Conservation (phyloP, 2,329 filamentous ascomycete genomes). For the Periconia digitata region DNA sequence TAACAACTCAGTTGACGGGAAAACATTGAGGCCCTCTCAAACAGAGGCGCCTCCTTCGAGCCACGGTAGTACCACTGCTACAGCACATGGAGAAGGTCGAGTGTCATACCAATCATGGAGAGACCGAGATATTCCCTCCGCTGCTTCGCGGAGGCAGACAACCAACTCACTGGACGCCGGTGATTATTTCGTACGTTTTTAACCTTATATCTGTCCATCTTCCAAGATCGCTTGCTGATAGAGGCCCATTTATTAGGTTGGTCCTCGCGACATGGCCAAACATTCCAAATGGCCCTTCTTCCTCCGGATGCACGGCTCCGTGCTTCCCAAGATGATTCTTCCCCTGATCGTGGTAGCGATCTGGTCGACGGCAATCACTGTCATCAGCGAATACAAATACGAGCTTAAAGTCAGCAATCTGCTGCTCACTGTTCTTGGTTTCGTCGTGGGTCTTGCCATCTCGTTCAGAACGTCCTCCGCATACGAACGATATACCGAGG, state of each 20-base stretch:
- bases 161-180: constrained; percentile 48
- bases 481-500: constrained; percentile 68
- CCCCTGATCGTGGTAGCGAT: constrained; percentile 63
- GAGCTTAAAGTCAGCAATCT: constrained; percentile 63
- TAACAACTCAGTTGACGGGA: constrained; percentile 10
- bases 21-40: constrained; percentile 30
- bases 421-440: constrained; percentile 75
- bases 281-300: constrained; percentile 79
- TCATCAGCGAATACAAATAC: constrained; percentile 46
- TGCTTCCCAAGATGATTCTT: constrained; percentile 72
- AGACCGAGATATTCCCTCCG: constrained; percentile 26
- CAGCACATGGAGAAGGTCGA: constrained; percentile 17
- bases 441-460: constrained; percentile 76
- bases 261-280: constrained; percentile 68
- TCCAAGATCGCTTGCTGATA: constrained; percentile 14
- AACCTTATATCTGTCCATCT: constrained; percentile 5
- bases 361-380: constrained; percentile 69
- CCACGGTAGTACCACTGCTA: constrained; percentile 11
- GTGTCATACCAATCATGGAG: constrained; percentile 39
- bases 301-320: constrained; percentile 73
- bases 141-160: constrained; percentile 31
- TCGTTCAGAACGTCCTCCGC: constrained; percentile 77
- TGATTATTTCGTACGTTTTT: constrained; percentile 59
- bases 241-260: constrained; percentile 33
- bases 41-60: constrained; percentile 31